Evolutionary conservation across 495 filamentous ascomycete genomes (phyloP), one percentile per base, ranked within the genome.

Genomic region (Hyphodiscus hymeniophilus): DNA sequence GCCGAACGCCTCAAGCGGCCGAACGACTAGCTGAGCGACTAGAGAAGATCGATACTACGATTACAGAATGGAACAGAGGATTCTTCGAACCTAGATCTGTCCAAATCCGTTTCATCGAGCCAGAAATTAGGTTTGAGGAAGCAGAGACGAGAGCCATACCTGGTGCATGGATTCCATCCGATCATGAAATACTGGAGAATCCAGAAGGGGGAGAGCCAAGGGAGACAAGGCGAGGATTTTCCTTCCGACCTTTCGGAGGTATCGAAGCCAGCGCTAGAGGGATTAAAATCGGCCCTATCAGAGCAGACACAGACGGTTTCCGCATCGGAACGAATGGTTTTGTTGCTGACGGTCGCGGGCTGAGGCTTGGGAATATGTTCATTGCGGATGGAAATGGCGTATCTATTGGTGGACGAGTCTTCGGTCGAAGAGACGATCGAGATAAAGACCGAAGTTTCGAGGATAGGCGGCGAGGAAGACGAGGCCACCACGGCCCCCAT

Each of bases 61-160:
- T 67, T n/a, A 41, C 53, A 40, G 69, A 74, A 48, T 76, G 73
- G 73, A 76, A 76, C 36, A 59, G 67, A 3, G 64, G 69, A 10
- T 75, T 76, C 59, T 75, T 74, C 40, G 55, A 28, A 5, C 71
- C 67, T 15, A 54, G 73, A 23, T 63, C 69, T 15, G 51, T 62
- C 22, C 13, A 21, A 10, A 56, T 59, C 38, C 30, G 45, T 21
- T 38, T 18, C 36, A 47, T 21, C 17, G 39, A 43, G 24, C 17
- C 21, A 3, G 38, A 23, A 20, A 23, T 10, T 42, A 13, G 8
- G 31, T 18, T 24, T 38, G 12, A 6, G 30, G 15, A 26, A n/a
- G n/a, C n/a, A 3, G 38, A 45, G 26, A 22, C 13, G 16, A 39
- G 8, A 11, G n/a, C 18, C 16, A 41, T 57, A 11, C 54, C 49